A percentile compares a stretch with the other conserved stretches of the same genome.
Evolutionary conservation across 257 asterid genomes (phyloP).

Genomic region (Ocimum tenuiflorum): DNA sequence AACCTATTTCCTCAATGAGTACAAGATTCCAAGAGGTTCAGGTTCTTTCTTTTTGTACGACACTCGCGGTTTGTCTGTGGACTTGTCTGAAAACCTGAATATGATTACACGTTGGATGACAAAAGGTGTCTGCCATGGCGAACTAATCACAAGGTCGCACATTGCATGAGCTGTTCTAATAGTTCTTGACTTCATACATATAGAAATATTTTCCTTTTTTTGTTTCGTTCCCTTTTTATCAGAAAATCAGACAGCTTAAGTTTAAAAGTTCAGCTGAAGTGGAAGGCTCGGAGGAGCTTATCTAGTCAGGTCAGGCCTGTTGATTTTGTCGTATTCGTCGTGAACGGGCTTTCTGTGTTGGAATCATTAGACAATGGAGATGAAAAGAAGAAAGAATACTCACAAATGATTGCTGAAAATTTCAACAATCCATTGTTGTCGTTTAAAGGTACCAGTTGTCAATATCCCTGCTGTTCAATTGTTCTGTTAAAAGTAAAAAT

Average conservation of each 20-base stretch:
- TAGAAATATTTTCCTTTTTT: neutral
- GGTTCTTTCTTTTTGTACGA: conserved; percentile 60
- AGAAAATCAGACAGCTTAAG: conserved; percentile 48
- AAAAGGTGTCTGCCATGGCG: conserved; percentile 61
- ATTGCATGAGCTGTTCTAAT: neutral
- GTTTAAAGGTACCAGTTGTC: conserved; percentile 45
- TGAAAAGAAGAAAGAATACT: conserved; percentile 30
- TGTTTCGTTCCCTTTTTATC: conserved; percentile 15
- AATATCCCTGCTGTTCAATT: neutral
- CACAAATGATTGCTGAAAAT: conserved; percentile 33
- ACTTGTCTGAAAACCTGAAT: conserved; percentile 37
- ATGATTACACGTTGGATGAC: conserved; percentile 52
- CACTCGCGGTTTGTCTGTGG: conserved; percentile 54
- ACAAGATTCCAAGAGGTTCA: conserved; percentile 55
- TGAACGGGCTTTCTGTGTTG: conserved; percentile 59
- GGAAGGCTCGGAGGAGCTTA: conserved; percentile 32
- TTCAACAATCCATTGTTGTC: conserved; percentile 54
- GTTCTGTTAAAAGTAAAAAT: too few species aligned
- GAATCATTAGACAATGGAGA: conserved; percentile 42
- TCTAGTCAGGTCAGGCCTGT: conserved; percentile 26
- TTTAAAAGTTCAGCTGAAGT: conserved; percentile 30
- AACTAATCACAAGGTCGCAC: conserved; percentile 50
- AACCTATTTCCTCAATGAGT: conserved; percentile 58
- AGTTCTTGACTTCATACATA: neutral
- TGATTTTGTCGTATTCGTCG: conserved; percentile 66